phyloP scores from a whole-genome alignment of 2,329 filamentous ascomycete species.

The Penicillium digitatum region DNA sequence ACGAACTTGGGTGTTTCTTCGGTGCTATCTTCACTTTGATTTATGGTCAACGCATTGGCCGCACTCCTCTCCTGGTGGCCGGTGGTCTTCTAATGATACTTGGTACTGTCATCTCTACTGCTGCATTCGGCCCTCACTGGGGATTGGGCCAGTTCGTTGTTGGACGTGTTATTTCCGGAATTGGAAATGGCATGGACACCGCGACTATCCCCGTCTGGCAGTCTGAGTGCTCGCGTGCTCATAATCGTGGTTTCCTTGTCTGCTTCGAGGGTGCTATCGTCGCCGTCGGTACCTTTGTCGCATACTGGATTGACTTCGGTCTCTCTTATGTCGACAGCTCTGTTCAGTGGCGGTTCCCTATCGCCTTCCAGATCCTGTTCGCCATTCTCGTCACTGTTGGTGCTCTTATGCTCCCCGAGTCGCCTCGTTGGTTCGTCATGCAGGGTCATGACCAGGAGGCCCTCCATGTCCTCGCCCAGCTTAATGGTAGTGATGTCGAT shows the following conservation, averaged over 20 bases:
- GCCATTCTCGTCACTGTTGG: slow-evolving; percentile 26
- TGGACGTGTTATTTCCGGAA: slow-evolving; percentile 37
- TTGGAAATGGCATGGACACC: slow-evolving; percentile 38
- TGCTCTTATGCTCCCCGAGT: slow-evolving; percentile 46
- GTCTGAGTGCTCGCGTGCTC: slow-evolving; percentile 34
- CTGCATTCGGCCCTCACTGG: slow-evolving; percentile 22
- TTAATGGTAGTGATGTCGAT: slow-evolving; percentile 42
- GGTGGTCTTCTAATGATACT: slow-evolving; percentile 50
- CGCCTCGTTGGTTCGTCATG: slow-evolving; percentile 53
- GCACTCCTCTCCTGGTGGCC: slow-evolving; percentile 47
- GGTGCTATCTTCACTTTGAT: slow-evolving; percentile 32
- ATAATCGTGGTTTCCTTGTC: slow-evolving; percentile 35
- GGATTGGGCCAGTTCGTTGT: slow-evolving; percentile 42
- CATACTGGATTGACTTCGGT: slow-evolving; percentile 38
- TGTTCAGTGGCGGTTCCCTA: slow-evolving; percentile 44
- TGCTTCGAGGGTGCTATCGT: slow-evolving; percentile 35
- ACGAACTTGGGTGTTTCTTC: slow-evolving; percentile 47
- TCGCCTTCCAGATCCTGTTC: slow-evolving; percentile 48
- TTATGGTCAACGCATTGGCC: slow-evolving; percentile 31
- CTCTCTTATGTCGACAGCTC: slow-evolving; percentile 31
- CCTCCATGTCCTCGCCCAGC: slow-evolving; percentile 46
- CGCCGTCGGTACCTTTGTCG: slow-evolving; percentile 32
- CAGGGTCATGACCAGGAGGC: slow-evolving; percentile 49
- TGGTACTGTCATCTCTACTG: slow-evolving; percentile 30
- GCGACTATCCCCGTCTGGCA: slow-evolving; percentile 42